Conservation (phyloP, 1,139 yeast species). For the Candida dubliniensis region DNA sequence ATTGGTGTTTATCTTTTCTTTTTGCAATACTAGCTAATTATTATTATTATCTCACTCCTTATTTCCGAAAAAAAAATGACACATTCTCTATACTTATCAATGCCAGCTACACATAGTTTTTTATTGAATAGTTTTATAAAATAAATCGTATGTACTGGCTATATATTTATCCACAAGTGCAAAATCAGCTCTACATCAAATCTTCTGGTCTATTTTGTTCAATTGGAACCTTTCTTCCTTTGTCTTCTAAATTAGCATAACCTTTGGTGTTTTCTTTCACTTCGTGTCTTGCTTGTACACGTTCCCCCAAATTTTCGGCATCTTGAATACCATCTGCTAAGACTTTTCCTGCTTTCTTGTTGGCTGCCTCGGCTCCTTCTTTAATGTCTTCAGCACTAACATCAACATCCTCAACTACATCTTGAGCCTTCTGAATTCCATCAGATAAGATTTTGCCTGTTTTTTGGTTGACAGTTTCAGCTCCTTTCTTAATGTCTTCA, state of each 20-base stretch:
- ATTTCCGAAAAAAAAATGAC: no score
- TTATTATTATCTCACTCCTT: no score
- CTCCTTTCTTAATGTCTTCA: background rate
- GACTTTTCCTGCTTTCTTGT: conserved; percentile 8
- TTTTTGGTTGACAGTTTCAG: conserved; percentile 6
- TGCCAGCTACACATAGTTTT: no score
- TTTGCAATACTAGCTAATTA: no score
- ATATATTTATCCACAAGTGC: no score
- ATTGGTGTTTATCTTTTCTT: no score
- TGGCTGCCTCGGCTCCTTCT: conserved; percentile 5
- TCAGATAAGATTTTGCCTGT: conserved; percentile 1
- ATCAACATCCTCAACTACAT: background rate
- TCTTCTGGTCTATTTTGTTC: no score
- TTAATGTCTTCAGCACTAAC: conserved; percentile 4
- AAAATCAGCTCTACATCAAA: no score
- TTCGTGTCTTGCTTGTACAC: background rate
- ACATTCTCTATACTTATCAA: no score
- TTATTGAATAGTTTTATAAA: no score
- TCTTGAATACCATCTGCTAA: conserved; percentile 9
- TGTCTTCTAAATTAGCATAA: conserved; percentile 20
- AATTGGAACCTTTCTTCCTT: conserved; percentile 18
- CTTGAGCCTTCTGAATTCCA: background rate
- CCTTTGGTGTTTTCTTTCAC: no score
- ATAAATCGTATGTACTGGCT: no score
- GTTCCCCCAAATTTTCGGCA: conserved; percentile 7